Evolutionary conservation across 2,329 filamentous ascomycete species (phyloP), one percentile per base, ranked within the genome.

Genomic region (Beauveria australis): DNA sequence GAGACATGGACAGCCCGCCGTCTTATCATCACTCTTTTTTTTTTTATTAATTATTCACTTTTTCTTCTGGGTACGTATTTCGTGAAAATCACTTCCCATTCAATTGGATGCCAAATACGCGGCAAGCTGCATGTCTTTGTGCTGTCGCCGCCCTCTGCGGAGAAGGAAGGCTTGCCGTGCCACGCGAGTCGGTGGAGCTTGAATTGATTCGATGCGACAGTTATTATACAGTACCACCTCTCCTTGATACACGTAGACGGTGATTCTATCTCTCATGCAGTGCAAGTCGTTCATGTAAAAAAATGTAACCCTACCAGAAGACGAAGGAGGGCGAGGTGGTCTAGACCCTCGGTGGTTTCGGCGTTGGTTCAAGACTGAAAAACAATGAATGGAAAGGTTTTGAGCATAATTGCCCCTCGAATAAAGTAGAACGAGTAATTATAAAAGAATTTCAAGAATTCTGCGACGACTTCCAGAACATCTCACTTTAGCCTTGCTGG

Each of bases 171-270:
- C 43, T 44, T 58, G 44, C 28, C 41, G 46, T 58, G 46, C 55
- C 55, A 58, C 55, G 46, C 55, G 46, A 51, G 30, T 19, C 14
- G 55, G 54, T 57, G 54, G 54, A 48, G 44, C 30, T 18, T 5
- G 53, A 24, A 19, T 47, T 30, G 24, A 16, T 58, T 12, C 22
- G 19, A 33, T 52, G 37, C 47, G 19, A 47, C 33, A 16, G 12
- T 37, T 37, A n/a, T n/a, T n/a, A n/a, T n/a, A 16, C 12, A 12
- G 16, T 37, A 37, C 14, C 33, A 37, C 33, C 14, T 16, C 33
- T 37, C 5, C 14, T 37, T 5, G 33, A 37, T 37, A 37, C 33
- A 37, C 33, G 28, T 30, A 30, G 28, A 30, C 28, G 33, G 33
- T 37, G 33, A 37, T 37, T 37, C 33, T 10, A 16, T 16, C 33